Percentiles rank a stretch among this genome's conserved stretches.
These are phyloP conservation scores for Plenodomus tracheiphilus DNA, from an alignment of 2,329 filamentous ascomycete species.

Conservation along the genomic window DNA sequence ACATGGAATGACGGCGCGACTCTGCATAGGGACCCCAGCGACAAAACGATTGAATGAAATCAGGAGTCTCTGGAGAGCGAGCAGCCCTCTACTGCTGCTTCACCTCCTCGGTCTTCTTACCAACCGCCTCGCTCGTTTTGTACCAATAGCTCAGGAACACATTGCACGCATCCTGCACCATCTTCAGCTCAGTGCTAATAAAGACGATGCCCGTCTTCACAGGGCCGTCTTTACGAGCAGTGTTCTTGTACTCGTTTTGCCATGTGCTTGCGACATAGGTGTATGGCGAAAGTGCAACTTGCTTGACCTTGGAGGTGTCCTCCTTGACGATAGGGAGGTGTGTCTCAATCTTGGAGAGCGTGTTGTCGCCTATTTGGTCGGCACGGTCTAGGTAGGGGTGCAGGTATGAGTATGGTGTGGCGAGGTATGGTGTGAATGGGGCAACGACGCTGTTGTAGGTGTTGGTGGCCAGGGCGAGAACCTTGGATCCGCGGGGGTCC, in stretches of 20 bases:
- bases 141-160: conserved; percentile 36
- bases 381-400: conserved; percentile 83
- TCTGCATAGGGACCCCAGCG: no score
- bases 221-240: conserved; percentile 38
- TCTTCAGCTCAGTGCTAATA: conserved; percentile 46
- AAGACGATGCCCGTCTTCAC: conserved; percentile 43
- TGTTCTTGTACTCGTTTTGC: conserved; percentile 47
- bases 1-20: no score
- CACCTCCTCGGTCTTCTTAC: conserved; percentile 40
- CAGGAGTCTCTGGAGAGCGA: not conserved
- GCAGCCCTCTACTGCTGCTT: conserved; percentile 31
- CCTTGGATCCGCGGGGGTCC: conserved; percentile 82
- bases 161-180: conserved; percentile 39
- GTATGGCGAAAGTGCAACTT: conserved; percentile 38
- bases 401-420: conserved; percentile 78
- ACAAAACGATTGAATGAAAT: no score
- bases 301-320: conserved; percentile 50
- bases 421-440: conserved; percentile 76
- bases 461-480: conserved; percentile 72
- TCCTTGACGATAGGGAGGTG: conserved; percentile 53
- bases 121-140: conserved; percentile 38
- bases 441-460: conserved; percentile 77
- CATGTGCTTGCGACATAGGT: conserved; percentile 43
- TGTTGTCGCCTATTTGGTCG: conserved; percentile 57
- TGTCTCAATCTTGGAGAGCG: conserved; percentile 42